phyloP scores from a whole-genome alignment of 441 rosid species.

The Omphalea diandra region DNA sequence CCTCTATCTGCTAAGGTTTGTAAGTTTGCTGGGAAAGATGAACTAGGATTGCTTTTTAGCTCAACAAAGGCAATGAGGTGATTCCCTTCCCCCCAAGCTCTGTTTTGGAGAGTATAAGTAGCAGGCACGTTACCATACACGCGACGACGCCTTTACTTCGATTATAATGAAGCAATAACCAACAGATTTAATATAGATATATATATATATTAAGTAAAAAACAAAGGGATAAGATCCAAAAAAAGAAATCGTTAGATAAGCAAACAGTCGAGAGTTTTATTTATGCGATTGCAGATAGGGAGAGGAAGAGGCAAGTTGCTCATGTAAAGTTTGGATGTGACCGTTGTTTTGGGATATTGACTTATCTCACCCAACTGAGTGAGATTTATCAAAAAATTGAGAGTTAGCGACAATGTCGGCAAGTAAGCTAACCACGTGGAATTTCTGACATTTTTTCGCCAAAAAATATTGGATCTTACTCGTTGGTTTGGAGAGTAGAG shows the following conservation, averaged over 20 bases:
- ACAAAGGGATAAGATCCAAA: not conserved
- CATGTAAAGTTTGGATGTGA: not conserved
- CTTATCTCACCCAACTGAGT: no score
- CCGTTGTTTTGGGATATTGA: not conserved
- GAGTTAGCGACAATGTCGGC: slow-evolving; percentile 29
- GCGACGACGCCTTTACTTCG: slow-evolving; percentile 12
- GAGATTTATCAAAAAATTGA: no score
- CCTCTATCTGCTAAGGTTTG: not conserved
- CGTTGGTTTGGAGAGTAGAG: not conserved
- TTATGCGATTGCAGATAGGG: not conserved
- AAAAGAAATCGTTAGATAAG: not conserved
- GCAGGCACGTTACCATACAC: slow-evolving; percentile 29
- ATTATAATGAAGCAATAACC: not conserved
- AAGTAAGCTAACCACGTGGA: slow-evolving; percentile 36
- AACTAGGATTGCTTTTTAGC: slow-evolving; percentile 35
- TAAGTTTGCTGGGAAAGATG: slow-evolving; percentile 14
- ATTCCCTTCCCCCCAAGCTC: slow-evolving; percentile 23
- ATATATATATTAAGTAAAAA: not conserved
- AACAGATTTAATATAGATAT: not conserved
- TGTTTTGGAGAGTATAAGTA: slow-evolving; percentile 30
- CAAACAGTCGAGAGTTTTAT: not conserved
- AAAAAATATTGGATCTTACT: not conserved
- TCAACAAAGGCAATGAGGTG: slow-evolving; percentile 31
- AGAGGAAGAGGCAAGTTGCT: not conserved
- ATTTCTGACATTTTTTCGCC: not conserved